These are phyloP conservation scores for Capronia americana DNA, from an alignment of 2,329 filamentous ascomycete genomes.

Conservation along the genomic window DNA sequence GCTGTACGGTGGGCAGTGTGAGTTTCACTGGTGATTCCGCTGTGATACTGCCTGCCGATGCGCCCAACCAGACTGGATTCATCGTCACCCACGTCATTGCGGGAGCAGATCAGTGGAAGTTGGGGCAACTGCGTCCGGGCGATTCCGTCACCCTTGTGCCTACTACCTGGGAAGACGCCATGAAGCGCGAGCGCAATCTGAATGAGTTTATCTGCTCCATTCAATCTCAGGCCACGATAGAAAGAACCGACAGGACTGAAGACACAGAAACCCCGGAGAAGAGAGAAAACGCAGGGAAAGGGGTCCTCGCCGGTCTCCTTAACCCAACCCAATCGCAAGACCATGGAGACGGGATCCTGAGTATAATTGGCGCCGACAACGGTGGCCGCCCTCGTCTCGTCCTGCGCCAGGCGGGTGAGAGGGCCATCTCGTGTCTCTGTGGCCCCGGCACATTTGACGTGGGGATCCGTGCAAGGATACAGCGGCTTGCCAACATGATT, in stretches of 20 bases:
- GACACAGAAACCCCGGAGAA: too few species aligned
- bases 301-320: too few species aligned
- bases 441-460: background rate
- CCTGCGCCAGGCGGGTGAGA: constrained; percentile 11
- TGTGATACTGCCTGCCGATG: constrained; percentile 64
- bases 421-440: constrained; percentile 7
- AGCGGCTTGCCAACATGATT: background rate
- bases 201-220: background rate
- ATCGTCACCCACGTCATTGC: constrained; percentile 61
- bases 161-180: background rate
- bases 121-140: constrained; percentile 59
- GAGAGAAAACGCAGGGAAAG: too few species aligned
- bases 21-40: constrained; percentile 67
- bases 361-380: too few species aligned
- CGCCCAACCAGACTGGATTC: constrained; percentile 66
- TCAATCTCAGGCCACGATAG: too few species aligned
- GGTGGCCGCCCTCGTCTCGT: background rate
- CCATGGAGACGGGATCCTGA: too few species aligned
- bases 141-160: constrained; percentile 41
- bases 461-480: constrained; percentile 5
- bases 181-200: background rate
- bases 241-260: too few species aligned
- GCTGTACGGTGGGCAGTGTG: constrained; percentile 62
- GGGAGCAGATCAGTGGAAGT: constrained; percentile 64
- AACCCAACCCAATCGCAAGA: too few species aligned